Base-by-base conservation (phyloP, 805 yeast genomes). In the Schwanniomyces sp. region DNA sequence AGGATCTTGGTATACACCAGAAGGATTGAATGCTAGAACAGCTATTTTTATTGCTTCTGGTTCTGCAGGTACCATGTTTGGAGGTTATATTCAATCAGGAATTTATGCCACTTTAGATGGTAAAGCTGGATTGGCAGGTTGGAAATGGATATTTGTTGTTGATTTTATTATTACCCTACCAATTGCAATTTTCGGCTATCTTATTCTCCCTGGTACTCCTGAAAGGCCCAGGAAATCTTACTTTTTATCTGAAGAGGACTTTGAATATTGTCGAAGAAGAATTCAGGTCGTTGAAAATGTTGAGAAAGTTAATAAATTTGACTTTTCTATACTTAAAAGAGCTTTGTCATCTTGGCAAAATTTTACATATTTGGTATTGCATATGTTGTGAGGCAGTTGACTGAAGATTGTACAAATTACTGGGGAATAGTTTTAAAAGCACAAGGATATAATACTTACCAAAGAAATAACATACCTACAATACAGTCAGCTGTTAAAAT, bases 121-220 rank as follows among this genome's bases (percentile, higher is more conserved):
- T 1, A 40, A 30, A 5, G 41, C 34, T 11, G 46, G 46, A 4
- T 36, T 36, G 39, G 12, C 40, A 5, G 37, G 16, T 11, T 57
- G 61, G 59, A 43, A 58, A 24, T 57, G 61, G 61, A 42, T 79
- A 10, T 81, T 79, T 55, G 73, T 80, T 42, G 76, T 80, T 49
- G 84, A 80, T 62, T 79, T 78, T 50, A 55, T 78, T 37, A 69
- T 80, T 40, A 79, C 85, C 1, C 53, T 80, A 4, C 82, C 82
- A 4, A 73, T 80, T 45, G 74, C 78, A 3, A 30, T 79, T 4
- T 78, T 72, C 48, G 84, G 85, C 0, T 32, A 81, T 5, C 72
- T 72, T 45, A 76, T 80, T 56, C 24, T 36, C 14, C 24, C 40
- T 11, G 24, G 40, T 14, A 24, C 12, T 2, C 85, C 85, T 7